Evolutionary conservation across 495 filamentous ascomycete genomes (phyloP).

Genomic region (Elaphomyces granulatus): DNA sequence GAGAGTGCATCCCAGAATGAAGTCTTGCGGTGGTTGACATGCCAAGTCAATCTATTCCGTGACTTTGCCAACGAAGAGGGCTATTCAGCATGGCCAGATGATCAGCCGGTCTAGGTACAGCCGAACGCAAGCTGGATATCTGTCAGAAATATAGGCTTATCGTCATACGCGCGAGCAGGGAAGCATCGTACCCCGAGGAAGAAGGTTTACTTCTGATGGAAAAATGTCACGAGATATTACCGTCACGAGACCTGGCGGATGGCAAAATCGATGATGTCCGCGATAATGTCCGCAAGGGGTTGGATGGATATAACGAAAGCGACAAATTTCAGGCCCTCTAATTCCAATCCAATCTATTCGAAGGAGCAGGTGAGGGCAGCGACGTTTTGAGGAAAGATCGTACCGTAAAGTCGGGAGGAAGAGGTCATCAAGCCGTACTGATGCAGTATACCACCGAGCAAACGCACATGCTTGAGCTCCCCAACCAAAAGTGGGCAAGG

Average conservation of each 20-base stretch:
- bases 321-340: constrained; percentile 1
- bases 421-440: constrained; percentile 11
- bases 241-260: constrained; percentile 15
- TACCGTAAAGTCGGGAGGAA: neutral
- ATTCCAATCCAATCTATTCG: neutral
- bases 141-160: constrained; percentile 5
- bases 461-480: constrained; percentile 22
- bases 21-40: constrained; percentile 19
- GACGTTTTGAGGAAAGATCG: neutral
- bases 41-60: neutral
- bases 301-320: constrained; percentile 8
- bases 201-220: constrained; percentile 1
- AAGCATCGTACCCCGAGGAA: constrained; percentile 24
- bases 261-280: constrained; percentile 16
- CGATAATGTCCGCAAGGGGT: constrained; percentile 16
- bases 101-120: constrained; percentile 22
- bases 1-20: constrained; percentile 6
- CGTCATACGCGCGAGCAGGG: constrained; percentile 7
- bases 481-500: constrained; percentile 10
- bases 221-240: constrained; percentile 23
- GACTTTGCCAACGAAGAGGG: neutral
- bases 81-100: constrained; percentile 17
- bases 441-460: constrained; percentile 18
- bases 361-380: neutral
- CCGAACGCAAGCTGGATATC: constrained; percentile 28